phyloP scores from a whole-genome alignment of 106 monocot species.

The Allium cepa region DNA sequence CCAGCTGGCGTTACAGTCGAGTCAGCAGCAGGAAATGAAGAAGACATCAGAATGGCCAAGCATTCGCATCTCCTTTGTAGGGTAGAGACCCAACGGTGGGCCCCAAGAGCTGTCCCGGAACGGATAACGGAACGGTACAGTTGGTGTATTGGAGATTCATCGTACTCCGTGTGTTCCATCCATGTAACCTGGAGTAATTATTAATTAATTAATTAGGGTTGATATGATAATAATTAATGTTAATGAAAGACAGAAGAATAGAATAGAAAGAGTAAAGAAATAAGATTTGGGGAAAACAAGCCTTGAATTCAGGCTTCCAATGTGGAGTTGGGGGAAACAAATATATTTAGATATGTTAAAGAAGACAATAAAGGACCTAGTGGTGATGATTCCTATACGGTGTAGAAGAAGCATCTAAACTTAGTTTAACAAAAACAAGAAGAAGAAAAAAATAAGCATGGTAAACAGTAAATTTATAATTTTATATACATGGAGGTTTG shows the following conservation, averaged over 20 bases:
- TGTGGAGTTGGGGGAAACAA: not conserved
- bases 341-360: slow-evolving; percentile 1
- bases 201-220: not conserved
- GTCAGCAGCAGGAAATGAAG: slow-evolving; percentile 9
- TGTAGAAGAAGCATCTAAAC: slow-evolving; percentile 13
- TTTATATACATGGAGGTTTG: not conserved
- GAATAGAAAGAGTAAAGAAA: slow-evolving; percentile 11
- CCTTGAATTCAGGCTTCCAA: not conserved
- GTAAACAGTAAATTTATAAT: not conserved
- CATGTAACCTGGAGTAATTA: slow-evolving; percentile 55
- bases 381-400: not conserved
- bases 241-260: slow-evolving; percentile 10
- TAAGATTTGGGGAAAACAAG: not conserved
- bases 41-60: slow-evolving; percentile 66
- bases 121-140: slow-evolving; percentile 60
- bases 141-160: slow-evolving; percentile 46
- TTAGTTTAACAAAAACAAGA: slow-evolving; percentile 5
- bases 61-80: slow-evolving; percentile 71
- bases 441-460: not conserved
- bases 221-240: not conserved
- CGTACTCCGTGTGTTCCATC: slow-evolving; percentile 85
- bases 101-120: slow-evolving; percentile 64
- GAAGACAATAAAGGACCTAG: slow-evolving; percentile 1
- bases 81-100: slow-evolving; percentile 59
- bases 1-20: slow-evolving; percentile 40